Base-by-base conservation (phyloP, 2,329 filamentous ascomycete species). In the Pyricularia grisea region DNA sequence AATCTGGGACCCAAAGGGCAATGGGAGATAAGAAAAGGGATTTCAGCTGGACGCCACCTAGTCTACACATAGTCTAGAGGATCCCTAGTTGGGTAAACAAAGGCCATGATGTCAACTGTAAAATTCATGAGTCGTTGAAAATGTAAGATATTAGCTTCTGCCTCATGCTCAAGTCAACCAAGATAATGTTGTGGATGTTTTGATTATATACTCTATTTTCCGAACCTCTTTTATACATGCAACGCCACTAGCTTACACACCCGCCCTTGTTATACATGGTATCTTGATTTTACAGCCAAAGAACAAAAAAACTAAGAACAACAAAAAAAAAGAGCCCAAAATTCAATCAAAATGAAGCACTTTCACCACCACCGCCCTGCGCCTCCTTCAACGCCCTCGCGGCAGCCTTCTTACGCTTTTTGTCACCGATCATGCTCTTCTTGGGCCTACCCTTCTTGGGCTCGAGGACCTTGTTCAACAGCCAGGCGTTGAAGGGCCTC, bases 401-500 rank as follows among this genome's bases (percentile, higher is more conserved):
- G 31, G 55, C 67, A 7, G 61, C 67, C 67, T 74, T 75, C 14
- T 65, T 70, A 58, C 27, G 66, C 69, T 72, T 74, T 71, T 75
- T 75, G 33, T 67, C 70, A 2, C 74, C 74, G 30, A 73, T 73
- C 68, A 73, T 72, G 65, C 72, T 73, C 69, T 64, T 71, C 27
- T 65, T 67, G 2, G 72, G 72, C 60, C 72, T 72, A 11, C 58
- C 36, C 42, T 36, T 30, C 60, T 42, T 25, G 23, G 58, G 69
- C 68, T 71, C 66, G 17, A 79, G 81, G 31, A 86, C 86, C 76
- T 87, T 87, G 72, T 85, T 85, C 68, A 90, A 77, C 70, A 89
- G 70, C 86, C 89, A 93, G 7, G 88, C 92, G 73, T 90, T 88
- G 82, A 96, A 88, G 1, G 92, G 90, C 72, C 76, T 77, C 50